phyloP scores from a whole-genome alignment of 23 red algal species.

The Rhodosorus marinus region DNA sequence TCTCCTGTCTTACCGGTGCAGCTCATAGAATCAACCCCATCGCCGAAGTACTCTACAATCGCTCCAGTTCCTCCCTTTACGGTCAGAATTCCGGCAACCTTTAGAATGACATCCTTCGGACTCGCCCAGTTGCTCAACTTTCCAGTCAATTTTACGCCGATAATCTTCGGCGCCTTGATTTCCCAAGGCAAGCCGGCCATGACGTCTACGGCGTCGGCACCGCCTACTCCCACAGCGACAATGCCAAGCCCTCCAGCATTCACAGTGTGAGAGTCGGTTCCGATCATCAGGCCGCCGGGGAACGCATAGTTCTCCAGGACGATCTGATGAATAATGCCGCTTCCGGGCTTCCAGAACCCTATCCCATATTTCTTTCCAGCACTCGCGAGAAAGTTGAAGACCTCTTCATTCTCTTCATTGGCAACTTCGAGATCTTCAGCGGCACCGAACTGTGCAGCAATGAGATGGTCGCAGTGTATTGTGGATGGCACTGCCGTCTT shows the following conservation, averaged over 20 bases:
- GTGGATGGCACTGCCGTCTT: slow-evolving; percentile 67
- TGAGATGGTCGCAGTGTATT: slow-evolving; percentile 97
- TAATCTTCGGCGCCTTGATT: slow-evolving; percentile 91
- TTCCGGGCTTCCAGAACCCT: slow-evolving; percentile 94
- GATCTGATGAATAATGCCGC: slow-evolving; percentile 99
- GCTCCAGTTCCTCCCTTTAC: slow-evolving; percentile 98
- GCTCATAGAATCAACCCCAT: slow-evolving; percentile 85
- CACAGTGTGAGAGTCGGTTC: slow-evolving; percentile 94
- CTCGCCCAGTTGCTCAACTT: slow-evolving; percentile 71
- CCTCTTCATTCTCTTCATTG: slow-evolving; percentile 74
- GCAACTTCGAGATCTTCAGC: slow-evolving; percentile 56
- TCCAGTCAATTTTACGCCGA: slow-evolving; percentile 87
- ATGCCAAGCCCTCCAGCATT: slow-evolving; percentile 96
- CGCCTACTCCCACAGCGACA: slow-evolving; percentile 88
- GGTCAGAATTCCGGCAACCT: slow-evolving; percentile 94
- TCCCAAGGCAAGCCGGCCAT: slow-evolving; percentile 99
- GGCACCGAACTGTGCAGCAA: slow-evolving; percentile 75
- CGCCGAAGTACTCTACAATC: slow-evolving; percentile 96
- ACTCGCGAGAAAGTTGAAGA: slow-evolving; percentile 81
- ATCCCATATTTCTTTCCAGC: slow-evolving; percentile 88
- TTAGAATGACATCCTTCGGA: slow-evolving; percentile 92
- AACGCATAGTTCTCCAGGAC: slow-evolving; percentile 99
- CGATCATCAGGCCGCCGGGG: slow-evolving; percentile 94
- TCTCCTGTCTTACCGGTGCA: too few relatives aligned
- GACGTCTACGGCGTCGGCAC: slow-evolving; percentile 98